Evolutionary conservation across 129 eudicot species (phyloP), one percentile per base, ranked within the genome.

Genomic region (Artemisia argyi): DNA sequence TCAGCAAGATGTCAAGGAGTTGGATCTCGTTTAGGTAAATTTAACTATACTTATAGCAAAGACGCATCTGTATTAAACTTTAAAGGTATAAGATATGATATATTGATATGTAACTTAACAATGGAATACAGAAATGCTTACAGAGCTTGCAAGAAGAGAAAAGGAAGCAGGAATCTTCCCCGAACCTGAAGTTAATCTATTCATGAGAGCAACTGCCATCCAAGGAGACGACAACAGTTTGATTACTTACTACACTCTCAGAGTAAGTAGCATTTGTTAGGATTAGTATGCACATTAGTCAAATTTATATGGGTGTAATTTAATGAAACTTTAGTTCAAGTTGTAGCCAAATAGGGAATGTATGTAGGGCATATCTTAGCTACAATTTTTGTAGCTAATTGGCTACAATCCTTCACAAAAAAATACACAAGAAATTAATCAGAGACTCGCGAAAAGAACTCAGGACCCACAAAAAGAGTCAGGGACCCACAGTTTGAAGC

Each of bases 1-100:
- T 86, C 98, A 0, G 97, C 98, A 26, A 85, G 98, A 74, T 89
- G 90, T 76, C 98, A 90, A 78, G 98, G 98, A 18, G 89, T 90
- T 75, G 98, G 98, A 44, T 76, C 87, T 46, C 83, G 96, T 61
- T 90, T 82, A 20, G 97, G 98, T 94, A 89, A 60, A 55, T 60
- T 30, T 65, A 5, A 15, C n/a, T 14, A 66, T 3, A 20, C 66
- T 44, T 65, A 26, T 16, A 30, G 2, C 11, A 5, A 73, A 47
- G 6, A 20, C 18, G 7, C 46, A 10, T 6, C 15, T 65, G 53
- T 65, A 11, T 39, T 44, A n/a, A 15, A 30, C 49, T 63, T n/a
- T 2, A 32, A 62, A 32, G 16, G n/a, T 3, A n/a, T n/a, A 24
- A 5, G 6, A 20, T 60, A 12, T 59, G 35, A 22, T 24, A 11